A percentile compares a stretch with the other conserved stretches of the same genome.
These are phyloP conservation scores for Boletus vinaceobasis DNA, from an alignment of 768 basidiomycete species.

Conservation along the genomic window DNA sequence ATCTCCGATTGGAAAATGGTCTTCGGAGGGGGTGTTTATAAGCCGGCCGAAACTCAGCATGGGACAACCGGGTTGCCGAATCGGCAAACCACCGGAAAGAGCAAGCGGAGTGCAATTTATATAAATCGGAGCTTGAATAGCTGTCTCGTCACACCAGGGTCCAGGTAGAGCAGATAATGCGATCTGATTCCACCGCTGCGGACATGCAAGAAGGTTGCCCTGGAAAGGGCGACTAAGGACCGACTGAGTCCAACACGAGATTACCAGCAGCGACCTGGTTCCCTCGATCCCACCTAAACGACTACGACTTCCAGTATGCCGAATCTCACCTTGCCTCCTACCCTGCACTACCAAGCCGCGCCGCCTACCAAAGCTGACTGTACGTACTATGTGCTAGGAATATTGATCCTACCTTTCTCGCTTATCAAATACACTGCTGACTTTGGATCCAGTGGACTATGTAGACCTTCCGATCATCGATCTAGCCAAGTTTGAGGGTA, in stretches of 20 bases:
- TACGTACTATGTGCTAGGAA: conserved; percentile 18
- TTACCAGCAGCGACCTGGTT: neutral
- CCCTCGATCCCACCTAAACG: neutral
- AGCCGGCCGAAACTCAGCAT: too few relatives aligned
- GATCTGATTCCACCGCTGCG: neutral
- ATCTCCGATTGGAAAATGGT: too few relatives aligned
- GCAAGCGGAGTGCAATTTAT: too few relatives aligned
- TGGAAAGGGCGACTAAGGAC: too few relatives aligned
- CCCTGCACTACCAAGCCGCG: conserved; percentile 37
- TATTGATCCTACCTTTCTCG: neutral
- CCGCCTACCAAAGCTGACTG: conserved; percentile 34
- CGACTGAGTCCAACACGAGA: neutral
- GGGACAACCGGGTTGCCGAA: too few relatives aligned
- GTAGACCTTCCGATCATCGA: conserved; percentile 55
- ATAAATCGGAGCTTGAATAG: too few relatives aligned
- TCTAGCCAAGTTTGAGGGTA: conserved; percentile 38
- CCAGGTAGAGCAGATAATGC: too few relatives aligned
- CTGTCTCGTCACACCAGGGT: too few relatives aligned
- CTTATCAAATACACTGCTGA: neutral
- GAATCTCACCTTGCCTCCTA: conserved; percentile 29
- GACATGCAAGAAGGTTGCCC: neutral
- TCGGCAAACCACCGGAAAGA: too few relatives aligned
- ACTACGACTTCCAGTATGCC: conserved; percentile 23
- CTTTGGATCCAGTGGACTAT: conserved; percentile 39
- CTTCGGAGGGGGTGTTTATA: too few relatives aligned